Base-by-base conservation (phyloP, 768 basidiomycete species). In the Suillus subalutaceus region DNA sequence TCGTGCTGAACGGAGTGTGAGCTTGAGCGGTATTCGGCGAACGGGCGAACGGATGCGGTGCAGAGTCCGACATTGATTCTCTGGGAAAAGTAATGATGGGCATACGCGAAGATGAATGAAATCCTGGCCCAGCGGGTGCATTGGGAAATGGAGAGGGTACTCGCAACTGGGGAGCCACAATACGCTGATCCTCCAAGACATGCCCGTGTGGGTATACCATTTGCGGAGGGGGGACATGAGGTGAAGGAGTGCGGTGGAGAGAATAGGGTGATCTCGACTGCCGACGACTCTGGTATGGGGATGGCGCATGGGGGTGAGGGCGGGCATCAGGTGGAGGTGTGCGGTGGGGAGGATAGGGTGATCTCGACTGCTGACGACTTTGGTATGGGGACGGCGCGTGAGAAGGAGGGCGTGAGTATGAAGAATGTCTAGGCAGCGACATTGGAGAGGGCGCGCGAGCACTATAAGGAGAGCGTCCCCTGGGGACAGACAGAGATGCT, bases 41-140 rank as follows among this genome's bases (percentile, higher is more conserved):
- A 52, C 92, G 89, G 15, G 83, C 84, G 79, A 93, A 93, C 57
- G 88, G 89, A 70, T 90, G 90, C 0, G 91, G 91, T 1, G 87
- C 81, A 53, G 83, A 76, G 20, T 88, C 78, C 64, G 88, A 85
- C 23, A 10, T 4, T n/a, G 75, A 72, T 35, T 81, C 78, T 55
- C 76, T 70, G 3, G 57, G 63, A 32, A 61, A 30, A 35, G 65
- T 50, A 26, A 69, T 74, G 23, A 73, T 20, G 18, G 72, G 69
- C 63, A 73, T 69, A 35, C 71, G 75, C 23, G 76, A 73, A 18
- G 78, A 76, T 35, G 69, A 3, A 9, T 75, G 4, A 8, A 26
- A 30, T 7, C 74, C 68, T 32, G 83, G 74, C 41, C 56, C 76
- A 4, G 77, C 67, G 26, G 83, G 74, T 40, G 52, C 66, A 66